phyloP scores from a whole-genome alignment of 805 yeast species.

The Grigorovia transvaalensis region DNA sequence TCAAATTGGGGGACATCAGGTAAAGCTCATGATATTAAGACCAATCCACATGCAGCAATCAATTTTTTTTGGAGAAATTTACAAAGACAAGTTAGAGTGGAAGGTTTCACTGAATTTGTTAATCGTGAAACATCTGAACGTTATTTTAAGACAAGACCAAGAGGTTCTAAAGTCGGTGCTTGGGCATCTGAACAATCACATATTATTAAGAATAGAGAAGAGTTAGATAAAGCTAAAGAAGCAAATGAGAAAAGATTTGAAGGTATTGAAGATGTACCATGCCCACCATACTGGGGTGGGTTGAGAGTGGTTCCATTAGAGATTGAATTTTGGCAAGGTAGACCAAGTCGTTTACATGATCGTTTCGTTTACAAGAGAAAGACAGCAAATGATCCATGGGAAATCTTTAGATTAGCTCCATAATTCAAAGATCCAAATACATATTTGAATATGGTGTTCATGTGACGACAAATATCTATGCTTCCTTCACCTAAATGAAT shows the following conservation, averaged over 20 bases:
- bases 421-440: constrained; percentile 12
- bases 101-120: constrained; percentile 71
- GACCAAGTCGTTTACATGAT: constrained; percentile 82
- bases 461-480: not conserved
- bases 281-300: constrained; percentile 97
- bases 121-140: constrained; percentile 61
- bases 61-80: constrained; percentile 86
- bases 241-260: constrained; percentile 47
- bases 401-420: constrained; percentile 63
- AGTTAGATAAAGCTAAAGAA: constrained; percentile 45
- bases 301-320: constrained; percentile 77
- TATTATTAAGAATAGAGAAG: constrained; percentile 46
- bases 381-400: constrained; percentile 45
- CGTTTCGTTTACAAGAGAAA: constrained; percentile 64
- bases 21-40: constrained; percentile 58
- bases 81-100: constrained; percentile 90
- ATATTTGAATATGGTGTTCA: too few relatives aligned
- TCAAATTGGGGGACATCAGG: constrained; percentile 88
- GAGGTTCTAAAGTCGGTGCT: constrained; percentile 91
- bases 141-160: constrained; percentile 80
- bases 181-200: constrained; percentile 91
- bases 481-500: not conserved
- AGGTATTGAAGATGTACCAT: constrained; percentile 57
- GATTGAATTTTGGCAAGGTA: constrained; percentile 97
- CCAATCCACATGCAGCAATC: constrained; percentile 73